phyloP scores from a whole-genome alignment of 78 protist genomes.

The Planoprotostelium fungivorum region DNA sequence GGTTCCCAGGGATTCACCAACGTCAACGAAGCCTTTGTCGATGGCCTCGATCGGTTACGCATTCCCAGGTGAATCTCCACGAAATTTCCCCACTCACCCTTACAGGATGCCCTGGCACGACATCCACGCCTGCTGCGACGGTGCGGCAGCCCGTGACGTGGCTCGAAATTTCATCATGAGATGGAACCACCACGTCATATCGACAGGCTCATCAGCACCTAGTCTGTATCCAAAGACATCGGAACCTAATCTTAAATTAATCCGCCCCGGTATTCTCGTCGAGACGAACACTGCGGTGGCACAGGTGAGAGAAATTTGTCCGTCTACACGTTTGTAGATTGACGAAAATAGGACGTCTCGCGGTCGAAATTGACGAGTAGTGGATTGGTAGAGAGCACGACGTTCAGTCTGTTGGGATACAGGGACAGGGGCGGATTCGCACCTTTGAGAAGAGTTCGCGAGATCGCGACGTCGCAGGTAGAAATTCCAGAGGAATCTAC shows the following conservation, averaged over 20 bases:
- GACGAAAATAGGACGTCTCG: no score
- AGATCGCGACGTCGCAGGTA: no score
- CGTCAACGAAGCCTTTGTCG: conserved; percentile 11
- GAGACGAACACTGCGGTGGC: neutral
- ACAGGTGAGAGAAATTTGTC: no score
- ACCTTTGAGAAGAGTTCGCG: no score
- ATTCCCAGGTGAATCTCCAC: conserved; percentile 40
- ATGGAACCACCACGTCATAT: conserved; percentile 48
- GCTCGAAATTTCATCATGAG: conserved; percentile 79
- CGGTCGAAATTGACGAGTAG: no score
- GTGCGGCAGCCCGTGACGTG: conserved; percentile 75
- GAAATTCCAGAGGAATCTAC: no score
- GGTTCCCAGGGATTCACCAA: conserved; percentile 14
- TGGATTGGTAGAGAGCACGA: no score
- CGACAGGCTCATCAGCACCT: neutral
- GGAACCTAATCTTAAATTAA: conserved; percentile 9
- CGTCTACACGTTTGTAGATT: no score
- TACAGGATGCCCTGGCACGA: conserved; percentile 94
- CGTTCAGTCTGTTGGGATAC: no score
- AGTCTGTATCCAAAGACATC: conserved; percentile 10
- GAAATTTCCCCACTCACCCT: neutral
- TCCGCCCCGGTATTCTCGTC: conserved; percentile 15
- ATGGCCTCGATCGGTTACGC: conserved; percentile 13
- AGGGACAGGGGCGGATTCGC: no score
- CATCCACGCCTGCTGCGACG: conserved; percentile 50